Evolutionary conservation across 1,139 yeast genomes (phyloP).

Genomic region (Taphrina wiesneri): DNA sequence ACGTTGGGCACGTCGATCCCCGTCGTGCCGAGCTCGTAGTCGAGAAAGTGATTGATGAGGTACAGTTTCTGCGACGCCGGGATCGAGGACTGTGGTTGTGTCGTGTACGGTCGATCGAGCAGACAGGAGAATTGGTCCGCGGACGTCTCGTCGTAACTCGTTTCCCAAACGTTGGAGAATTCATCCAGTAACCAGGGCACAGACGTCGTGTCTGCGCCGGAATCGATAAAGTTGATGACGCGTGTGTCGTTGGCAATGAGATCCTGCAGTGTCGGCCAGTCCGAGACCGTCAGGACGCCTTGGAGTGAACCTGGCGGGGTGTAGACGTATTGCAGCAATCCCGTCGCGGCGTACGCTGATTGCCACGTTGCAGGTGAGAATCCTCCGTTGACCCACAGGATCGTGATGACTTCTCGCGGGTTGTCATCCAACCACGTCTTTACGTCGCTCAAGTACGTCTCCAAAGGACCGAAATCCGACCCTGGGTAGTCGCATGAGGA

Average conservation of each 20-base stretch:
- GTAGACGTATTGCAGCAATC: constrained; percentile 10
- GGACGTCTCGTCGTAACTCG: constrained; percentile 6
- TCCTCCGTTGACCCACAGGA: constrained; percentile 17
- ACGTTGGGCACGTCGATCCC: constrained; percentile 9
- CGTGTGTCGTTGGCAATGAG: constrained; percentile 2
- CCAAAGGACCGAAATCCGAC: constrained; percentile 9
- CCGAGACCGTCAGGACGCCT: constrained; percentile 4
- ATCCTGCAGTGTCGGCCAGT: constrained; percentile 7
- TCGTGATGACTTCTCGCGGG: constrained; percentile 16
- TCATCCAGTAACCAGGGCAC: constrained; percentile 19
- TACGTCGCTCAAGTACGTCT: constrained; percentile 7
- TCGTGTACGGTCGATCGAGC: constrained; percentile 5
- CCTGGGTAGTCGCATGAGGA: constrained; percentile 10
- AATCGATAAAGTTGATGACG: constrained; percentile 14
- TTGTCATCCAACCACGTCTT: constrained; percentile 6
- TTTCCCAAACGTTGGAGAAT: constrained; percentile 10
- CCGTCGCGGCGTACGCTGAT: constrained; percentile 7
- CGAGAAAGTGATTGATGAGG: constrained; percentile 23
- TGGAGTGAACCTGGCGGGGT: background rate
- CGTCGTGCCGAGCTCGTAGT: constrained; percentile 7
- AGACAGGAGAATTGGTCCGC: background rate
- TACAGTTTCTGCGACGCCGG: background rate
- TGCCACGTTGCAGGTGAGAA: constrained; percentile 2
- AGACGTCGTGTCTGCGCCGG: background rate
- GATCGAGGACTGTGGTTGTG: background rate